Evolutionary conservation across 2,329 filamentous ascomycete species (phyloP).

Genomic region (Huntiella decipiens): DNA sequence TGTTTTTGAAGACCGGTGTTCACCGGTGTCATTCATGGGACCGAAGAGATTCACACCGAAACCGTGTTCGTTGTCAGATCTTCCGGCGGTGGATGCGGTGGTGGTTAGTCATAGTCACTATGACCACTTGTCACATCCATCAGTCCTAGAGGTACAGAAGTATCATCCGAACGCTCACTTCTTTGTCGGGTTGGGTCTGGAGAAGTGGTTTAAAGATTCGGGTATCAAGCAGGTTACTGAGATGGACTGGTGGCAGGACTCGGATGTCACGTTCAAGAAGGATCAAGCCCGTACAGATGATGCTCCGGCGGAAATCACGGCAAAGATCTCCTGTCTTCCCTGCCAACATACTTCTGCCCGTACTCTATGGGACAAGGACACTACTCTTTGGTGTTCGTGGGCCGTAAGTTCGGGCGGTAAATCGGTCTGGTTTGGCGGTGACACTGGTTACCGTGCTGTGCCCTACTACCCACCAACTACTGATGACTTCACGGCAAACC

Average conservation of each 20-base stretch:
- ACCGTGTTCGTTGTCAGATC: constrained; percentile 58
- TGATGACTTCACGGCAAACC: constrained; percentile 55
- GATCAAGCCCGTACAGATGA: constrained; percentile 14
- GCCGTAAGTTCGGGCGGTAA: constrained; percentile 52
- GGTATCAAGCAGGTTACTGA: constrained; percentile 67
- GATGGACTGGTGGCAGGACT: constrained; percentile 87
- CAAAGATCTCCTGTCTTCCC: constrained; percentile 59
- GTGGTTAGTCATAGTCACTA: constrained; percentile 85
- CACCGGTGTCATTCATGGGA: constrained; percentile 49
- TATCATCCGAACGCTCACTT: constrained; percentile 65
- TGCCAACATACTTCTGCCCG: constrained; percentile 68
- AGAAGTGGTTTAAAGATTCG: constrained; percentile 55
- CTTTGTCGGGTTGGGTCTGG: constrained; percentile 70
- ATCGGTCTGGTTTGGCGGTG: constrained; percentile 75
- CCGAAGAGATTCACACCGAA: constrained; percentile 62
- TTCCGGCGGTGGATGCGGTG: constrained; percentile 58
- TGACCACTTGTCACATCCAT: constrained; percentile 69
- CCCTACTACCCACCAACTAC: constrained; percentile 37
- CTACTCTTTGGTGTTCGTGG: constrained; percentile 82
- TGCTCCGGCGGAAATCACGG: constrained; percentile 37
- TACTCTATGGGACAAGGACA: constrained; percentile 46
- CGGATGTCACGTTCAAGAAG: constrained; percentile 42
- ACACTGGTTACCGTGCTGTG: constrained; percentile 77
- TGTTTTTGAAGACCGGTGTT: constrained; percentile 76
- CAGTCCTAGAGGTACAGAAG: constrained; percentile 49